A percentile compares a stretch with the other conserved stretches of the same genome.
phyloP scores from a whole-genome alignment of 495 filamentous ascomycete species.

The Podospora anserina region DNA sequence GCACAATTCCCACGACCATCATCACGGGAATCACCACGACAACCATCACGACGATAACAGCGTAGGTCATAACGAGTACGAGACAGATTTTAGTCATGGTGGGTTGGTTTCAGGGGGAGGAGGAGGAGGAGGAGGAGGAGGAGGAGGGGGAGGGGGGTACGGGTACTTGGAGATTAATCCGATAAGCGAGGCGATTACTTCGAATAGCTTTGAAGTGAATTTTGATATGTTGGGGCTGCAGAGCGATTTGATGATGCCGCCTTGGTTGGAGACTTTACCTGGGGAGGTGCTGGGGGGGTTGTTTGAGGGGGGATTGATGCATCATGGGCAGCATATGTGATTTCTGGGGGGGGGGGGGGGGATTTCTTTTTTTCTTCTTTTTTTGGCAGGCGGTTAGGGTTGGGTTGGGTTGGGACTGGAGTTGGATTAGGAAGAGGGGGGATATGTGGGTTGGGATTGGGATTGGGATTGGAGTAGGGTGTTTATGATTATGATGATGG shows the following conservation, averaged over 20 bases:
- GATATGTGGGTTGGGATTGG: background rate
- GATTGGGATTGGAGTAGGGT: background rate
- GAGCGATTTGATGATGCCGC: constrained; percentile 35
- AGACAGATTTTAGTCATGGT: constrained; percentile 38
- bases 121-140: no score
- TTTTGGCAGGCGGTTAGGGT: background rate
- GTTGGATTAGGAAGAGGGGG: no score
- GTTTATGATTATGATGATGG: background rate
- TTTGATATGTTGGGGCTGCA: constrained; percentile 40
- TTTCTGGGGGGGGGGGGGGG: background rate
- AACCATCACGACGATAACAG: constrained; percentile 3
- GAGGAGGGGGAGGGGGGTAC: constrained; percentile 25
- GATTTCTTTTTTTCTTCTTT: background rate
- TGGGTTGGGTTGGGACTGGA: background rate
- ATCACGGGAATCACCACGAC: constrained; percentile 13
- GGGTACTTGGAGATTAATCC: constrained; percentile 41
- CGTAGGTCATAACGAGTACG: constrained; percentile 29
- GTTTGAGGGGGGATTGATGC: constrained; percentile 22
- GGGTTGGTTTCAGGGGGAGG: constrained; percentile 32
- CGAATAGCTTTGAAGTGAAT: constrained; percentile 69
- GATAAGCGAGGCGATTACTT: constrained; percentile 56
- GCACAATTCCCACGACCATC: constrained; percentile 1
- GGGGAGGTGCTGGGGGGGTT: constrained; percentile 26
- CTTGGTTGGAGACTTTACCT: constrained; percentile 34
- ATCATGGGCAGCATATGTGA: constrained; percentile 7